phyloP scores from a whole-genome alignment of 768 basidiomycete species.

The Trametes elegans region DNA sequence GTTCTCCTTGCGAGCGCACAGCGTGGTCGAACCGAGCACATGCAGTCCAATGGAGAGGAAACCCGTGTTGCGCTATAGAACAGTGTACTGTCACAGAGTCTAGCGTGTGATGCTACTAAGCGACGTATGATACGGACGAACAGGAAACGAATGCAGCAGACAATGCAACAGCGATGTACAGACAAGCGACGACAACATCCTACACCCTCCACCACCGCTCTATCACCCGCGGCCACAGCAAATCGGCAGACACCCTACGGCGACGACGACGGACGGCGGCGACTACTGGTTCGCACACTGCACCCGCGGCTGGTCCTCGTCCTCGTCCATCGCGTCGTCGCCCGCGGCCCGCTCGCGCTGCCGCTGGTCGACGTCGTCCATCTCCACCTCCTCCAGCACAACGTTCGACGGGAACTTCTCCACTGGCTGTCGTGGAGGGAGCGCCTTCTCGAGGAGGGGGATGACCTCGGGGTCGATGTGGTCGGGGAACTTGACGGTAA shows the following conservation, averaged over 20 bases:
- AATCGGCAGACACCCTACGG: no score
- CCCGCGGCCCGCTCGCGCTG: conserved; percentile 49
- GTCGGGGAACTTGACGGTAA: conserved; percentile 90
- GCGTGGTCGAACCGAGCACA: background rate
- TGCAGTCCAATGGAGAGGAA: background rate
- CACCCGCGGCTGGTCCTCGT: conserved; percentile 82
- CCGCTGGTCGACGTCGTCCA: conserved; percentile 77
- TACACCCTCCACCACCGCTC: conserved; percentile 4
- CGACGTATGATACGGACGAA: conserved; percentile 16
- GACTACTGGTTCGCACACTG: conserved; percentile 90
- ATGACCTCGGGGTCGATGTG: conserved; percentile 64
- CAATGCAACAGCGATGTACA: conserved; percentile 16
- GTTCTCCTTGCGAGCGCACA: background rate
- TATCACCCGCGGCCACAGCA: background rate
- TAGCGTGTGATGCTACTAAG: conserved; percentile 19
- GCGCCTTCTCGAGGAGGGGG: conserved; percentile 75
- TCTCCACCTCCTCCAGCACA: conserved; percentile 77
- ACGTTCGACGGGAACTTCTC: conserved; percentile 67
- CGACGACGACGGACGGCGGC: background rate
- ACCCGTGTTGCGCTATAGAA: conserved; percentile 14
- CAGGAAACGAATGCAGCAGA: conserved; percentile 16
- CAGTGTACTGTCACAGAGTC: conserved; percentile 20
- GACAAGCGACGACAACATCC: conserved; percentile 6
- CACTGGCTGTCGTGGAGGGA: conserved; percentile 72
- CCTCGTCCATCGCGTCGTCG: conserved; percentile 90